Conservation (phyloP, 805 yeast genomes). For the Cyberlindnera meyerae region DNA sequence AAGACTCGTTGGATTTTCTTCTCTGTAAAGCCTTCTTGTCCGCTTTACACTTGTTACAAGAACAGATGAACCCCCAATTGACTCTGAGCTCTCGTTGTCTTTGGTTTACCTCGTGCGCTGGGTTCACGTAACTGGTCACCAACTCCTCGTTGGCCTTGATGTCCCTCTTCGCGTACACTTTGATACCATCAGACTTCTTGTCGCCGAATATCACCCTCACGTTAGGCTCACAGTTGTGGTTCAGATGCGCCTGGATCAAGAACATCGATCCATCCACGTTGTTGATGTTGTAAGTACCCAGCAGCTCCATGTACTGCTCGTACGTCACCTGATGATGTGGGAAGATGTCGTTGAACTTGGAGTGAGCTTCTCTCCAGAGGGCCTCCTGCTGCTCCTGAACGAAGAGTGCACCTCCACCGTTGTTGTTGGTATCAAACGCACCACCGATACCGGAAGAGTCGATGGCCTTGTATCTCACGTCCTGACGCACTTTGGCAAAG, state of each 20-base stretch:
- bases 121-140: constrained; percentile 65
- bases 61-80: constrained; percentile 77
- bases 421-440: constrained; percentile 37
- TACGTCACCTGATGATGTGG: constrained; percentile 33
- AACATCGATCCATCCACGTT: constrained; percentile 61
- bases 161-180: constrained; percentile 52
- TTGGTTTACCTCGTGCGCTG: constrained; percentile 53
- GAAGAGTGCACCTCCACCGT: constrained; percentile 49
- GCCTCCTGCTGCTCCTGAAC: constrained; percentile 50
- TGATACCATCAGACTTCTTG: constrained; percentile 46
- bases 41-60: constrained; percentile 57
- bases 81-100: constrained; percentile 62
- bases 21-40: constrained; percentile 44
- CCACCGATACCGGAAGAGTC: constrained; percentile 43
- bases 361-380: constrained; percentile 57
- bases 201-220: constrained; percentile 46
- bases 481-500: constrained; percentile 69
- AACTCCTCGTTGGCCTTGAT: constrained; percentile 65
- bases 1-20: constrained; percentile 38
- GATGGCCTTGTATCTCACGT: constrained; percentile 52
- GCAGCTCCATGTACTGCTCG: constrained; percentile 51
- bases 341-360: constrained; percentile 46
- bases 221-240: constrained; percentile 75
- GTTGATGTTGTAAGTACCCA: constrained; percentile 74
- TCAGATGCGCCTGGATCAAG: constrained; percentile 61